Base-by-base conservation (phyloP, 78 protist species). In the Dictyostelium citrinum region DNA sequence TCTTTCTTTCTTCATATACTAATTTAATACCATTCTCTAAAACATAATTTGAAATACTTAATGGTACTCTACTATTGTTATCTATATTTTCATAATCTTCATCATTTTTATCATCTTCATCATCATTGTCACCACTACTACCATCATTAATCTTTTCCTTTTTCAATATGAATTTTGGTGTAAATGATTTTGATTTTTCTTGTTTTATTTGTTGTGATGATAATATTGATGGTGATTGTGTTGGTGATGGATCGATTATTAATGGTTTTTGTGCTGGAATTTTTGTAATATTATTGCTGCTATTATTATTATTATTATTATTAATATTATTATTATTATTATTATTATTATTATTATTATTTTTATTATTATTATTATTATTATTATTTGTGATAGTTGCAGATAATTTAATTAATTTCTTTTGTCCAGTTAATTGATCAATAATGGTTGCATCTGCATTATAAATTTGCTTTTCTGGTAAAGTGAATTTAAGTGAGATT, bases 11-110 rank as follows among this genome's bases (percentile, higher is more conserved):
- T 55, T 80, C 84, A 58, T 80, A 80, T 4, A 80, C 29, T 22
- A 80, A 33, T 35, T 80, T 80, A 11, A 80, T 49, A 22, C 84
- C 84, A 58, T 58, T 80, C 33, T 49, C 68, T 49, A 80, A 35
- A 12, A 80, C 84, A 55, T 55, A 55, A 35, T 80, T 80, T 80
- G 84, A 80, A 29, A 80, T 58, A 17, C 33, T 80, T 9, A 80
- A 22, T 80, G 84, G 72, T 7, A 80, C 49, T 74, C 27, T 37
- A 41, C 12, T 37, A 74, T 35, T 71, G 7, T 71, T 71, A 17
- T 71, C 78, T 17, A 71, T 35, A 64, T 64, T 64, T 64, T 27
- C 72, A 64, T 27, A 3, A 24, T 24, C 33, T n/a, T n/a, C 35
- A 4, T 55, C 27, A 20, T 55, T 27, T 20, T 20, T 20, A 55